Evolutionary conservation across 495 filamentous ascomycete genomes (phyloP).

Genomic region (Aspergillus indologenus): DNA sequence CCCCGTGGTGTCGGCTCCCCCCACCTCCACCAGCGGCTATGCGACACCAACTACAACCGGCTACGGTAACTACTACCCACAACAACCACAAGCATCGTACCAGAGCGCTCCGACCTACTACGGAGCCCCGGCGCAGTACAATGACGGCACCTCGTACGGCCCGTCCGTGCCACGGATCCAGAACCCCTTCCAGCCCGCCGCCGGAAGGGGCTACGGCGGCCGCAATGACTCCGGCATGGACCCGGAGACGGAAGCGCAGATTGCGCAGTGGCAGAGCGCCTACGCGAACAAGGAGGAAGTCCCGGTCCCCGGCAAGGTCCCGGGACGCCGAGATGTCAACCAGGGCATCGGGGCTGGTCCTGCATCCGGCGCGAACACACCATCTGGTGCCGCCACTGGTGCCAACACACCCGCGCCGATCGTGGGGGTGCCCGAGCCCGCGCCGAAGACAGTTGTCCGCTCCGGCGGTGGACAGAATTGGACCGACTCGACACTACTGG

Average conservation of each 20-base stretch:
- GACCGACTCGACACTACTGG: conserved; percentile 79
- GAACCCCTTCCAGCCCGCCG: conserved; percentile 79
- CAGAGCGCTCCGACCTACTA: conserved; percentile 49
- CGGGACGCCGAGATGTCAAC: conserved; percentile 21
- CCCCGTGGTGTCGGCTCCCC: conserved; percentile 42
- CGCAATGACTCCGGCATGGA: conserved; percentile 56
- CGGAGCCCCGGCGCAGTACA: conserved; percentile 46
- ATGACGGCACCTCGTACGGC: conserved; percentile 46
- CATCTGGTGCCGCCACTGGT: conserved; percentile 31
- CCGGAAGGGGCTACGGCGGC: conserved; percentile 32
- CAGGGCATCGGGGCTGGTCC: conserved; percentile 8
- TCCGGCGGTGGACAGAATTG: conserved; percentile 87
- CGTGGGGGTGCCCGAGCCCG: conserved; percentile 41
- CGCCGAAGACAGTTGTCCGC: conserved; percentile 73
- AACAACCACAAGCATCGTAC: conserved; percentile 36
- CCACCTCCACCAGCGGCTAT: conserved; percentile 41
- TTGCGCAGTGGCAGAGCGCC: conserved; percentile 94
- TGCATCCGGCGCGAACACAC: conserved; percentile 46
- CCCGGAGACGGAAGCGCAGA: conserved; percentile 85
- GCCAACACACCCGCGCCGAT: conserved; percentile 31
- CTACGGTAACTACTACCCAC: conserved; percentile 39
- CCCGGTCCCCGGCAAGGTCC: conserved; percentile 25
- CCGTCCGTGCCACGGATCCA: conserved; percentile 69
- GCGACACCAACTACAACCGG: conserved; percentile 32
- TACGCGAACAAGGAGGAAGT: conserved; percentile 63